These are phyloP conservation scores for Mucor velutinosus DNA, from an alignment of 371 early-diverging fungal genomes.

Conservation along the genomic window DNA sequence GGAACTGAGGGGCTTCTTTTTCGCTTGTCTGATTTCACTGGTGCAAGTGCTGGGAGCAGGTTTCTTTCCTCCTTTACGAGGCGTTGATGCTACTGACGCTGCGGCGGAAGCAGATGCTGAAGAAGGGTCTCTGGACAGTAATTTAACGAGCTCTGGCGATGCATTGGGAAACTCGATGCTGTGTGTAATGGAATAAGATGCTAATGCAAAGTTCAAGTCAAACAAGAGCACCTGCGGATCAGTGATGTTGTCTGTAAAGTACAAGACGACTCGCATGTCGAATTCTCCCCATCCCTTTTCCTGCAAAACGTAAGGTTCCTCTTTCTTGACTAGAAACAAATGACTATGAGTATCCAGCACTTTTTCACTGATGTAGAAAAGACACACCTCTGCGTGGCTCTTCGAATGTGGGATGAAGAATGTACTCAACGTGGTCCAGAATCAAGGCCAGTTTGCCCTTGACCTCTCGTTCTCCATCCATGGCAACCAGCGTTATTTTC, in stretches of 20 bases:
- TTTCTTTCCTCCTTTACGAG: constrained; percentile 7
- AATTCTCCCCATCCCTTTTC: constrained; percentile 80
- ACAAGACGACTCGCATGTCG: constrained; percentile 62
- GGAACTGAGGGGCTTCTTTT: constrained; percentile 4
- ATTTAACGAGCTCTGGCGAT: constrained; percentile 24
- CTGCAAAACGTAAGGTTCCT: constrained; percentile 62
- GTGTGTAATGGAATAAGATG: constrained; percentile 51
- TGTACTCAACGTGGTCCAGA: constrained; percentile 71
- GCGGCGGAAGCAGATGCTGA: background rate
- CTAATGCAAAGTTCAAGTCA: constrained; percentile 65
- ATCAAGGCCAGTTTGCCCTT: constrained; percentile 52
- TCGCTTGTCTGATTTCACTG: constrained; percentile 1
- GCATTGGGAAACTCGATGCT: constrained; percentile 40
- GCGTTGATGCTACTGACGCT: background rate
- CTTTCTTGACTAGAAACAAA: constrained; percentile 52
- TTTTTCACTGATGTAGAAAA: background rate
- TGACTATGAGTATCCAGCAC: background rate
- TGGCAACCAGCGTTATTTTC: constrained; percentile 58
- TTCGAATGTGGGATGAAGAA: constrained; percentile 75
- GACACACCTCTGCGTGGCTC: constrained; percentile 62
- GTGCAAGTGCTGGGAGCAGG: background rate
- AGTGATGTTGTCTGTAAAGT: constrained; percentile 54
- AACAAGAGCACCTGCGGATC: constrained; percentile 55
- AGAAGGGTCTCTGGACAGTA: constrained; percentile 12
- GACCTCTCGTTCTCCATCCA: constrained; percentile 50